These are phyloP conservation scores for Aspergillus funiculosus DNA, from an alignment of 495 filamentous ascomycete genomes.

Conservation along the genomic window DNA sequence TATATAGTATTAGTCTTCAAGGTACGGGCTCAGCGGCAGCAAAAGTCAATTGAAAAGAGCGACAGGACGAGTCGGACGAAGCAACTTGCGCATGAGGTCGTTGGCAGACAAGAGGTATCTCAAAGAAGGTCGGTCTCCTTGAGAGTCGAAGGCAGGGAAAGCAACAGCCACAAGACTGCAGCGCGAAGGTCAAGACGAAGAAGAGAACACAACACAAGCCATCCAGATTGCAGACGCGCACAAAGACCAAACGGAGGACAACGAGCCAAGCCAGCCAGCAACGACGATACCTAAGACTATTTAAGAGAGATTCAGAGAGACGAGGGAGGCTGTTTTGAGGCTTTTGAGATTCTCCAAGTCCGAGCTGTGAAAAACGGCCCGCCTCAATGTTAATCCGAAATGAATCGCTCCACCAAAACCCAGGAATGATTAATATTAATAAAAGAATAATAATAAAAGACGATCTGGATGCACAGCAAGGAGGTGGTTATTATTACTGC, in stretches of 20 bases:
- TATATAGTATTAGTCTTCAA: slow-evolving; percentile 10
- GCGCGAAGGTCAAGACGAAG: slow-evolving; percentile 11
- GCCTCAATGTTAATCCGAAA: slow-evolving; percentile 26
- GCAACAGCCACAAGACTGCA: slow-evolving; percentile 17
- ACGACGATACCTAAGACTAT: too few relatives aligned
- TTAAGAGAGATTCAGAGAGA: too few relatives aligned
- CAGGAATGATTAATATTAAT: neutral
- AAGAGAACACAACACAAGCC: slow-evolving; percentile 13
- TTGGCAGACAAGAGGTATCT: too few relatives aligned
- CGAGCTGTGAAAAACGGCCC: slow-evolving; percentile 12
- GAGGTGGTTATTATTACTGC: too few relatives aligned
- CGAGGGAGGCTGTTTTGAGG: neutral
- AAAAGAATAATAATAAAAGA: too few relatives aligned
- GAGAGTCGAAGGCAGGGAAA: slow-evolving; percentile 11
- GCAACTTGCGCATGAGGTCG: slow-evolving; percentile 6
- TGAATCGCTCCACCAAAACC: slow-evolving; percentile 14
- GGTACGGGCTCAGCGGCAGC: slow-evolving; percentile 3
- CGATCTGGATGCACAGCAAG: too few relatives aligned
- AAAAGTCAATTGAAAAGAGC: slow-evolving; percentile 5
- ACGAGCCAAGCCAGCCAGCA: slow-evolving; percentile 12
- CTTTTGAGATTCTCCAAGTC: too few relatives aligned
- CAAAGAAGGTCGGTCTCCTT: too few relatives aligned
- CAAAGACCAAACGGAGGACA: slow-evolving; percentile 2
- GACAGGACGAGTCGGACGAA: slow-evolving; percentile 13
- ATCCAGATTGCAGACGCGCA: slow-evolving; percentile 10